Evolutionary conservation across 140 eudicot genomes (phyloP), one percentile per base, ranked within the genome.

Genomic region (Senecio squalidus): DNA sequence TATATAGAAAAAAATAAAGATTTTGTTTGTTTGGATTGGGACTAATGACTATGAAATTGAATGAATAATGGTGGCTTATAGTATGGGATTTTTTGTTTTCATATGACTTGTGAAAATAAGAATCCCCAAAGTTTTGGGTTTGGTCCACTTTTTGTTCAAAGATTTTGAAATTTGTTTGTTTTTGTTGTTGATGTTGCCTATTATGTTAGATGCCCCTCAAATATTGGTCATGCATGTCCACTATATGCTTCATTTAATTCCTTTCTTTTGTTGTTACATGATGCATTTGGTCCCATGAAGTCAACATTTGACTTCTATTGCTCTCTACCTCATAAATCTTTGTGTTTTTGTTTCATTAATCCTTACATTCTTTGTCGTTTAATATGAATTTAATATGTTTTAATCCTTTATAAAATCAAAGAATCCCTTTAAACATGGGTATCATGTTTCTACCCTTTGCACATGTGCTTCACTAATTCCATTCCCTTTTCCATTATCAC

Each of bases 401-500:
- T 51, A 18, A 39, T 52, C 53, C 44, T 53, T 66, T 39, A 23
- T 24, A 6, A 55, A 6, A 2, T 23, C 20, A 22, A 44, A 60
- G 61, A 70, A 59, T 51, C 62, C 77, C 75, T 69, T 46, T 54
- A 72, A 75, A 72, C 66, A 30, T 66, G 78, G 85, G 70, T 58
- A 58, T 43, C 33, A 30, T 83, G 77, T 76, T 64, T 74, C 74
- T 67, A 31, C 58, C 63, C 53, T 36, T 48, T 58, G 56, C 48
- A 70, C 72, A 64, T 64, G 72, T 49, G 68, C 58, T 33, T 47
- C 58, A 21, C 46, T 29, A 14, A 26, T 43, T 38, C 60, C 55
- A 38, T 64, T 55, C 60, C 56, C 33, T 64, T 48, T 34, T 31
- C n/a, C 17, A 44, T 38, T 39, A 60, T 51, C 20, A 13, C 9